Conservation (phyloP, 2,329 filamentous ascomycete species). For the Pseudonectria buxi region DNA sequence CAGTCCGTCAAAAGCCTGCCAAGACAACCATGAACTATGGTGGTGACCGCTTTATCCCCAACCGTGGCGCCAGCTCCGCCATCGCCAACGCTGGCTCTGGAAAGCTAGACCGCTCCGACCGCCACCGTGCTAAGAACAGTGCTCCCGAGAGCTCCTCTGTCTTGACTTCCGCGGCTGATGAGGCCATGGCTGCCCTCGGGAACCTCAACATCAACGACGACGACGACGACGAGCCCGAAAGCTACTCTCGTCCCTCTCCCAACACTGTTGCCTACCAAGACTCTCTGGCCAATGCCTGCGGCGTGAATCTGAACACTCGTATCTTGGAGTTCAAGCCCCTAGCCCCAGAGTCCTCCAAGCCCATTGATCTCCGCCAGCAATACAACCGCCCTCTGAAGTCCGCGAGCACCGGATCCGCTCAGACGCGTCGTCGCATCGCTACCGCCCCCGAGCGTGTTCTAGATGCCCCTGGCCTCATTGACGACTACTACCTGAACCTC, state of each 20-base stretch:
- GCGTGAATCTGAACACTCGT: conserved; percentile 85
- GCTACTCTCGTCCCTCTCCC: conserved; percentile 72
- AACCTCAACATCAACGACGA: conserved; percentile 66
- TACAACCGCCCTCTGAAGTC: conserved; percentile 95
- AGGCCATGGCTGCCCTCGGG: conserved; percentile 73
- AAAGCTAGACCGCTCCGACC: conserved; percentile 70
- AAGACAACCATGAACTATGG: conserved; percentile 78
- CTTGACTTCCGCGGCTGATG: conserved; percentile 72
- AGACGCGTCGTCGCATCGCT: conserved; percentile 85
- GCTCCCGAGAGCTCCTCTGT: conserved; percentile 65
- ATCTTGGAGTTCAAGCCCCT: conserved; percentile 98
- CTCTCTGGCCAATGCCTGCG: conserved; percentile 82
- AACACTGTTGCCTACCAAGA: conserved; percentile 89
- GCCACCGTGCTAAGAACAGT: conserved; percentile 66
- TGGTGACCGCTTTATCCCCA: conserved; percentile 93
- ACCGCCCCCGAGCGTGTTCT: conserved; percentile 94
- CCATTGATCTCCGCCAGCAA: conserved; percentile 92
- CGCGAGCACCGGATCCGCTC: conserved; percentile 64
- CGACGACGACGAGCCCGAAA: conserved; percentile 62
- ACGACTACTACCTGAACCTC: conserved; percentile 98
- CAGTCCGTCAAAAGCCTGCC: conserved; percentile 49
- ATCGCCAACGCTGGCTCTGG: conserved; percentile 73
- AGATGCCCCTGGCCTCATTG: conserved; percentile 89
- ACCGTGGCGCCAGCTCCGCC: conserved; percentile 82
- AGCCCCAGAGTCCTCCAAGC: conserved; percentile 95